These are phyloP conservation scores for Penicillium coprophilum DNA, from an alignment of 495 filamentous ascomycete species.

Conservation along the genomic window DNA sequence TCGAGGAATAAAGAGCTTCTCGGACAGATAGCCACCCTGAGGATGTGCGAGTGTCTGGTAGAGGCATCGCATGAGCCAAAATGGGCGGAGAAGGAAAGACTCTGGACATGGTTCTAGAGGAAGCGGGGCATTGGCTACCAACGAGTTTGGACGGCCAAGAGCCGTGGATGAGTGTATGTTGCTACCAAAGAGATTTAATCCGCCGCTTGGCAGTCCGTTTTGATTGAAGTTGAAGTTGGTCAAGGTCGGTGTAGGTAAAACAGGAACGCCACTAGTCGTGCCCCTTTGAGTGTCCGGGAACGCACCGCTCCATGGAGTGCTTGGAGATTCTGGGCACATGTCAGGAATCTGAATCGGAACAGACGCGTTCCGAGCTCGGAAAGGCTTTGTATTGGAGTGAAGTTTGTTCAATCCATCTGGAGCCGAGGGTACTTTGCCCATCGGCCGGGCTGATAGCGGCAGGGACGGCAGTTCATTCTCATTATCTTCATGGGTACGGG, in stretches of 20 bases:
- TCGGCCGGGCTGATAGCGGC: constrained; percentile 47
- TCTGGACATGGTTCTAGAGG: constrained; percentile 90
- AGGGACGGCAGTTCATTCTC: constrained; percentile 37
- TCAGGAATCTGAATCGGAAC: constrained; percentile 74
- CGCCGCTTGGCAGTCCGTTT: constrained; percentile 59
- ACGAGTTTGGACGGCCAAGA: constrained; percentile 64
- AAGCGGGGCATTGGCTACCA: constrained; percentile 58
- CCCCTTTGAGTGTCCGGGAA: constrained; percentile 57
- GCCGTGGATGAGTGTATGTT: constrained; percentile 74
- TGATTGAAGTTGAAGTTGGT: constrained; percentile 55
- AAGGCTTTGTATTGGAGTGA: constrained; percentile 71
- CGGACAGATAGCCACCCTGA: constrained; percentile 87
- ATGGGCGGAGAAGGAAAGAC: constrained; percentile 81
- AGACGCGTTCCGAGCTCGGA: constrained; percentile 72
- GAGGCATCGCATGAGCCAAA: constrained; percentile 92
- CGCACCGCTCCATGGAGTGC: constrained; percentile 68
- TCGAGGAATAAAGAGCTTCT: constrained; percentile 83
- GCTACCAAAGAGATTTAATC: constrained; percentile 79
- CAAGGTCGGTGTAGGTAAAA: constrained; percentile 68
- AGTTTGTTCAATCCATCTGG: constrained; percentile 67
- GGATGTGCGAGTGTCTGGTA: constrained; percentile 92
- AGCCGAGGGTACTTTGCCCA: constrained; percentile 52
- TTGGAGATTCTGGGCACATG: constrained; percentile 63
- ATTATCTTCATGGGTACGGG: constrained; percentile 44
- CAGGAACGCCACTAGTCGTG: constrained; percentile 52